These are phyloP conservation scores for Rosa multiflora DNA, from an alignment of 306 rosid genomes.

Conservation along the genomic window DNA sequence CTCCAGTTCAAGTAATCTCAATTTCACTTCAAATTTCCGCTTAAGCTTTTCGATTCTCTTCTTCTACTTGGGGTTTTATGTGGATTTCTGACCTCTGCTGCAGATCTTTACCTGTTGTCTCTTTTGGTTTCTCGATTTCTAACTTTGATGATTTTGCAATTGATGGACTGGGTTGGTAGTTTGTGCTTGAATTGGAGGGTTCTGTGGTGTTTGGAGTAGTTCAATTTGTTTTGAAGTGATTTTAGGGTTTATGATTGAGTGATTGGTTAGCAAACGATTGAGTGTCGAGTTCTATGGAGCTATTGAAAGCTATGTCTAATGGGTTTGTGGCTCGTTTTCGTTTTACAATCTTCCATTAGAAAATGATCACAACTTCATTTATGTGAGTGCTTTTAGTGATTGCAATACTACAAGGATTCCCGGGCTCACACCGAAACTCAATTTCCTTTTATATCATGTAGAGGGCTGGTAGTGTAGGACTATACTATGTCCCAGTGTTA, in stretches of 20 bases:
- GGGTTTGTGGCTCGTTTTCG: background rate
- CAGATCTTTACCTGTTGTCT: background rate
- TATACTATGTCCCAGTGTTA: background rate
- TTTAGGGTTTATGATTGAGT: background rate
- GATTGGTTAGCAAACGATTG: background rate
- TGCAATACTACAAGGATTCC: background rate
- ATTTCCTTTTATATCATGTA: background rate
- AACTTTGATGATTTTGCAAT: background rate
- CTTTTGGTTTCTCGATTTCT: background rate
- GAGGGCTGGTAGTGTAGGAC: background rate
- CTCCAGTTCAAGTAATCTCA: slow-evolving; percentile 45
- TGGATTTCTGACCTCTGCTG: background rate
- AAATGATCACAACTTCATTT: background rate
- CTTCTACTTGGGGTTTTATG: background rate
- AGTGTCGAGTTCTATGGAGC: background rate
- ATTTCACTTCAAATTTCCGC: background rate
- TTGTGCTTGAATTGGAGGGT: background rate
- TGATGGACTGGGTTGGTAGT: background rate
- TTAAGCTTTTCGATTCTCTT: background rate
- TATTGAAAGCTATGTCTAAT: background rate
- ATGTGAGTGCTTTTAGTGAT: background rate
- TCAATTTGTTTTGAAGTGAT: background rate
- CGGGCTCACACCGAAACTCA: background rate
- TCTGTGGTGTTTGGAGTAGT: background rate
- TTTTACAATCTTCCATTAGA: background rate